phyloP scores from a whole-genome alignment of 495 filamentous ascomycete genomes.

The Parmelia sp. region DNA sequence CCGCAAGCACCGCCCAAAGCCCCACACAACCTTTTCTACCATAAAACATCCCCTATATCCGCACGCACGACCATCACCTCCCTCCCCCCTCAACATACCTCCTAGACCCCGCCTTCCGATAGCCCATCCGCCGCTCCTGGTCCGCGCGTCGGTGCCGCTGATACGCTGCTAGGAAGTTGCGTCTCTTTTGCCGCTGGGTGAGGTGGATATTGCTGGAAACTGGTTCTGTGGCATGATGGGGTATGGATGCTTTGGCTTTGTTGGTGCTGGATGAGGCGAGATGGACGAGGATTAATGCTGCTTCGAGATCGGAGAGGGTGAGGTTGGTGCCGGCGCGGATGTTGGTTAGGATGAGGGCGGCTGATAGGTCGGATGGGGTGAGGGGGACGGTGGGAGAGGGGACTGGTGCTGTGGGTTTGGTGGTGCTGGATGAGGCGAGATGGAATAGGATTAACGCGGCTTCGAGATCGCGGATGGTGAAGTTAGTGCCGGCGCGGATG shows the following conservation, averaged over 20 bases:
- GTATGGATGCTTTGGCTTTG: not conserved
- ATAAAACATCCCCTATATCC: too few relatives aligned
- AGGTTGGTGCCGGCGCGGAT: not conserved
- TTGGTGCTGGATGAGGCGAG: not conserved
- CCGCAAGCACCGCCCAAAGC: too few relatives aligned
- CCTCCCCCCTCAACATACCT: not conserved
- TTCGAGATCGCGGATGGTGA: not conserved
- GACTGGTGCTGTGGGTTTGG: not conserved
- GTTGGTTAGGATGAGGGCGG: not conserved
- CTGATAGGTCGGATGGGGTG: too few relatives aligned
- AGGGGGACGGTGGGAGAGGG: too few relatives aligned
- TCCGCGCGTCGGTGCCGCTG: not conserved
- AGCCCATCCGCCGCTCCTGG: not conserved
- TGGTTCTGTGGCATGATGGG: not conserved
- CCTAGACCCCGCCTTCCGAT: not conserved
- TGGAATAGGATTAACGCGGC: not conserved
- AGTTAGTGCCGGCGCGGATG: not conserved
- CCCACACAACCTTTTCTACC: too few relatives aligned
- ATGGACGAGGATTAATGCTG: not conserved
- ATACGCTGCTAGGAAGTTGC: not conserved
- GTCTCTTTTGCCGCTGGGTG: not conserved
- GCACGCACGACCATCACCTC: not conserved
- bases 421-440: not conserved
- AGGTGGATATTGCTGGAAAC: fast-evolving
- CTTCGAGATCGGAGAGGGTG: not conserved